phyloP scores from a whole-genome alignment of 306 rosid species.

The Cicer pinnatifidum region DNA sequence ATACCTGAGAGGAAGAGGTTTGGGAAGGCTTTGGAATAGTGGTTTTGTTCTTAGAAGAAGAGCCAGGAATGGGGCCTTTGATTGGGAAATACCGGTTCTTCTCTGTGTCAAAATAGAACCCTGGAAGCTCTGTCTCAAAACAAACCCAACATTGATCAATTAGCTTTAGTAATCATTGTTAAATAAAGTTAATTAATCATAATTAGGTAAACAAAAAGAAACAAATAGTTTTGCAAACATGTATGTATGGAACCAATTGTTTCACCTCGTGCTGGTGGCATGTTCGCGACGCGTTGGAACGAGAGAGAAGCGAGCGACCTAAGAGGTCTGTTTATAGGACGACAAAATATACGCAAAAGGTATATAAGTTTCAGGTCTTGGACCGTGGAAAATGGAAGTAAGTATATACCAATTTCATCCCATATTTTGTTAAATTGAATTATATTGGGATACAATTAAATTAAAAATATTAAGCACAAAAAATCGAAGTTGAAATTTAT shows the following conservation, averaged over 20 bases:
- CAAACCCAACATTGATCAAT: neutral
- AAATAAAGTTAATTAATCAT: neutral
- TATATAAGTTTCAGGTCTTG: neutral
- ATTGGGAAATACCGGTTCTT: slow-evolving; percentile 82
- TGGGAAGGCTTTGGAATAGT: slow-evolving; percentile 32
- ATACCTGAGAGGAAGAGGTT: slow-evolving; percentile 54
- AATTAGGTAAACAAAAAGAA: neutral
- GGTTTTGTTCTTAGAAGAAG: slow-evolving; percentile 45
- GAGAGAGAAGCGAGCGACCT: neutral
- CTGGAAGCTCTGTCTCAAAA: slow-evolving; percentile 69
- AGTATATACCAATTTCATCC: too few species aligned
- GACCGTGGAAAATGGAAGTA: neutral
- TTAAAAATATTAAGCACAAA: too few species aligned
- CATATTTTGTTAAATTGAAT: too few species aligned
- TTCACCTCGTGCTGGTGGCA: slow-evolving; percentile 48
- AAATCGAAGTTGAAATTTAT: too few species aligned
- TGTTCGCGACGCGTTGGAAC: slow-evolving; percentile 33
- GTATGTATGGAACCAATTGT: neutral
- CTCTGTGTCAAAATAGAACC: slow-evolving; percentile 77
- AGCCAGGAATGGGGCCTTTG: slow-evolving; percentile 85
- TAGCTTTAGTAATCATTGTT: neutral
- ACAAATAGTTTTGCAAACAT: neutral
- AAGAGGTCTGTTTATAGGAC: neutral
- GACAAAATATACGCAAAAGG: neutral
- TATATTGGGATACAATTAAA: too few species aligned